These are phyloP conservation scores for Sporobolomyces pararoseus DNA, from an alignment of 768 basidiomycete genomes.

Conservation along the genomic window DNA sequence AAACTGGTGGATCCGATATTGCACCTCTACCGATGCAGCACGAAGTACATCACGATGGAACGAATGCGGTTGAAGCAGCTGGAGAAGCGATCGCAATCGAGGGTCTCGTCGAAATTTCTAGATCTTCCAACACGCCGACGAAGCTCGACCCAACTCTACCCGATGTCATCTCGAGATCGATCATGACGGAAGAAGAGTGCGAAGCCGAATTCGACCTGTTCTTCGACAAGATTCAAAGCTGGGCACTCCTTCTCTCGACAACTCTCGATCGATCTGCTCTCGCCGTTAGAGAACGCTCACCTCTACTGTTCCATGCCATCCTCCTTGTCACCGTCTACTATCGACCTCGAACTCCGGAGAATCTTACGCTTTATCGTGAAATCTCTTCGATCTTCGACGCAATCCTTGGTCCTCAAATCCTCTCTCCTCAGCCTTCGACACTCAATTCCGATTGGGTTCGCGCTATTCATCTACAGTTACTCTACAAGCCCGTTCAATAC, in stretches of 20 bases:
- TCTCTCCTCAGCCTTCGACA: conserved; percentile 38
- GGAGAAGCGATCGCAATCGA: conserved; percentile 39
- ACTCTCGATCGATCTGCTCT: conserved; percentile 27
- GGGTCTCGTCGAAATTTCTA: conserved; percentile 35
- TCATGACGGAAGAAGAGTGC: conserved; percentile 32
- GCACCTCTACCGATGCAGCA: conserved; percentile 5
- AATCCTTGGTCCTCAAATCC: conserved; percentile 35
- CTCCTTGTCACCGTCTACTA: conserved; percentile 39
- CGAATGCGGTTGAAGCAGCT: conserved; percentile 38
- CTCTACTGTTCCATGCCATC: conserved; percentile 40
- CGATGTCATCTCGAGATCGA: conserved; percentile 23
- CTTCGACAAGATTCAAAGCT: conserved; percentile 32
- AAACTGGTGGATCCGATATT: conserved; percentile 15
- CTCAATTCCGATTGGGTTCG: conserved; percentile 36
- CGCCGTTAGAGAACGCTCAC: conserved; percentile 29
- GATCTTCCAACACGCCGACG: background rate
- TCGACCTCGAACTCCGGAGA: conserved; percentile 22
- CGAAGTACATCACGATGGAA: conserved; percentile 14
- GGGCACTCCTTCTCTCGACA: conserved; percentile 22
- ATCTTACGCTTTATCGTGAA: conserved; percentile 29
- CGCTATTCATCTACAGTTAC: conserved; percentile 27
- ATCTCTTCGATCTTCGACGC: conserved; percentile 35
- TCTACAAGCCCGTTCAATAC: conserved; percentile 41
- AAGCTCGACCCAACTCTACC: conserved; percentile 11
- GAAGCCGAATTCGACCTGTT: conserved; percentile 34